Base-by-base conservation (phyloP, 331 rosid species). In the Stylosanthes scabra region DNA sequence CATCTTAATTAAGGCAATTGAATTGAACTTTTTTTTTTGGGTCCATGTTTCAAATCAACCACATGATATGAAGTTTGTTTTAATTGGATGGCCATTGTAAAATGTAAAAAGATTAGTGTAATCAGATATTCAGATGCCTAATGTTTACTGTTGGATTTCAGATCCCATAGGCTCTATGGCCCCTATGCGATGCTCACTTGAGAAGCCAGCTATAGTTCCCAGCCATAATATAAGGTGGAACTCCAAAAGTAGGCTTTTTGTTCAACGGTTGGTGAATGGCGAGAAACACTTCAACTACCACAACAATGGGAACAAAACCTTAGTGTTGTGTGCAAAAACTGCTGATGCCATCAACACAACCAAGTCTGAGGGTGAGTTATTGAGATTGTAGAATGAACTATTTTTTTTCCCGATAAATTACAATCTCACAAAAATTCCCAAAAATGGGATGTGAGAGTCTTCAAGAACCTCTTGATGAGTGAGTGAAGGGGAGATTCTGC, bases 301-400 rank as follows among this genome's bases (percentile, higher is more conserved):
- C 29, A 74, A 57, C 71, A 88, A 61, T 83, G 81, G 75, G 77
- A 92, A 74, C 79, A 85, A 72, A 59, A 59, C 82, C 20, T 66
- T 60, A 45, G 81, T 87, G 46, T 79, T 88, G 29, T 88, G 94
- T 83, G 76, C 78, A 68, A 88, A 95, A 80, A 49, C 91, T 70
- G 75, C 91, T 12, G 97, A 92, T 59, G 80, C 88, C 62, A 41
- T 80, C 65, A 83, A 79, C 76, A 58, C 81, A 67, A 69, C 82
- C 45, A 84, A 84, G 39, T 83, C 93, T 34, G 82, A 82, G 39
- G 97, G 99, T 95, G 70, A 77, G 63, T 81, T 74, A 41, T 66
- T 72, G 70, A 42, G 69, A 25, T 74, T 29, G n/a, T 59, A 20
- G 54, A 37, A n/a, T 34, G 51, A 68, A 80, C 25, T 65, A 31